A percentile compares a stretch with the other conserved stretches of the same genome.
These are phyloP conservation scores for Ophiostoma piceae DNA, from an alignment of 2,329 filamentous ascomycete genomes.

Conservation along the genomic window DNA sequence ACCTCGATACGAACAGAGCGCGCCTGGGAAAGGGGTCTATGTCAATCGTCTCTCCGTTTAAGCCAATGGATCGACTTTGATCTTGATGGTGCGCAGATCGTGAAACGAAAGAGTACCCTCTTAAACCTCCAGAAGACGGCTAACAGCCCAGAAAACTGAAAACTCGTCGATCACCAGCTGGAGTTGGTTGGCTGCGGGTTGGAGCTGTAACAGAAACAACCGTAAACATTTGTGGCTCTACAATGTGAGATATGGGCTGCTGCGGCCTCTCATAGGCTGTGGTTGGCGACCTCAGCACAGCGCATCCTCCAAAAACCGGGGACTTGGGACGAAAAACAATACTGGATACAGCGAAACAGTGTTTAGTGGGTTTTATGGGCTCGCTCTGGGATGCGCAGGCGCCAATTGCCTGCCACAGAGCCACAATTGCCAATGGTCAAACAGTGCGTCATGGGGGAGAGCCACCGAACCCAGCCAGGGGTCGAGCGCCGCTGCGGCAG, in stretches of 20 bases:
- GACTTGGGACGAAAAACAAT: slow-evolving; percentile 1
- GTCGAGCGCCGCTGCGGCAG: background rate
- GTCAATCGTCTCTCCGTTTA: background rate
- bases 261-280: background rate
- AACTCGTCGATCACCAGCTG: background rate
- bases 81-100: slow-evolving; percentile 2
- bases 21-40: background rate
- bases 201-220: background rate
- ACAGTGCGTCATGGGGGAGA: background rate
- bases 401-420: background rate
- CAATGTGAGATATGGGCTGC: too few relatives aligned
- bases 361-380: background rate
- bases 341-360: background rate
- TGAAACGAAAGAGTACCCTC: background rate
- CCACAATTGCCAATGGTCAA: background rate
- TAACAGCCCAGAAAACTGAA: slow-evolving; percentile 1
- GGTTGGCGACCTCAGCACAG: slow-evolving; percentile 4
- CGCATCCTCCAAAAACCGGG: slow-evolving; percentile 4
- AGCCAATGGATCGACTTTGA: background rate
- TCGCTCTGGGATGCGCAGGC: background rate
- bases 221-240: background rate
- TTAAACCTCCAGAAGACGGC: slow-evolving; percentile 1
- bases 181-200: background rate
- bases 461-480: background rate
- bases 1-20: background rate